A percentile compares a stretch with the other conserved stretches of the same genome.
Conservation (phyloP, 345 rosid genomes). For the Clausena lansium region DNA sequence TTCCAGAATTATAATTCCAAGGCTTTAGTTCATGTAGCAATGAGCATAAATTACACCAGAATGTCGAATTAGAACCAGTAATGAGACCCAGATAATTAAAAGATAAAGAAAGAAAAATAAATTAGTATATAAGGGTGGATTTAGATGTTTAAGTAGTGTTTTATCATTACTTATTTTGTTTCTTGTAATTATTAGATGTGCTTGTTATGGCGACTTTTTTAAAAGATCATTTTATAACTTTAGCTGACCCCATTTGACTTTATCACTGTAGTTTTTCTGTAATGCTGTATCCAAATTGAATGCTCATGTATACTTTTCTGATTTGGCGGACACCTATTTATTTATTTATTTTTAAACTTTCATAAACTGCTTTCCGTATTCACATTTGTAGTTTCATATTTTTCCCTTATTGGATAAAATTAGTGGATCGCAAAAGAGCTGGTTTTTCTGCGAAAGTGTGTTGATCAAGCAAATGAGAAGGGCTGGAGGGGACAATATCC, state of each 20-base stretch:
- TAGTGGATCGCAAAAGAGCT: conserved; percentile 53
- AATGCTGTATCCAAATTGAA: no score
- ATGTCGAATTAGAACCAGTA: neutral
- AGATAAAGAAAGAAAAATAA: neutral
- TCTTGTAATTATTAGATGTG: neutral
- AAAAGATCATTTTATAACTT: neutral
- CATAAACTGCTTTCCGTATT: neutral
- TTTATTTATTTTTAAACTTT: neutral
- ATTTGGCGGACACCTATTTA: neutral
- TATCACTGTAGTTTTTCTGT: neutral
- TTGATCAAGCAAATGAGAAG: conserved; percentile 52
- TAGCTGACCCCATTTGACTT: neutral
- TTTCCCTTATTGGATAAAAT: neutral
- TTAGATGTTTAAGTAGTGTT: neutral
- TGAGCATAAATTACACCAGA: neutral
- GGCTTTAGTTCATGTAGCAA: neutral
- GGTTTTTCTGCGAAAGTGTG: conserved; percentile 27
- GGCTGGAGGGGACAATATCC: conserved; percentile 80
- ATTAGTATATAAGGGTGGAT: neutral
- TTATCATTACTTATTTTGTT: neutral
- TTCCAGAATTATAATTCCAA: neutral
- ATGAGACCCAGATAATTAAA: neutral
- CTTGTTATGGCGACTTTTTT: neutral
- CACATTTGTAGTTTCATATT: neutral
- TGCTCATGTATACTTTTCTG: no score